Evolutionary conservation across 129 eudicot species (phyloP).

Genomic region (Helichrysum umbraculigerum): DNA sequence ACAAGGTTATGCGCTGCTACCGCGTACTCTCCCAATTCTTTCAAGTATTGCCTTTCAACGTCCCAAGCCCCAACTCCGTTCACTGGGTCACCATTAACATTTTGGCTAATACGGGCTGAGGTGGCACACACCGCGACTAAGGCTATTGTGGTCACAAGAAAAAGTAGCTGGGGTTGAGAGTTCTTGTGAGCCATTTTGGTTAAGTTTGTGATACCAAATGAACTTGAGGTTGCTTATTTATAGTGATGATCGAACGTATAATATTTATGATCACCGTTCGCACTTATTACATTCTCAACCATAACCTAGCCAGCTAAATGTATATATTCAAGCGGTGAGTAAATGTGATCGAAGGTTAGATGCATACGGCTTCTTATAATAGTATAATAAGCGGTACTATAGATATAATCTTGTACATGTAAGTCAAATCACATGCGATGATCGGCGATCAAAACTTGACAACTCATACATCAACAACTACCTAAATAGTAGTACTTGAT

Average conservation of each 20-base stretch:
- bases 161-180: not conserved
- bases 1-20: slow-evolving; percentile 30
- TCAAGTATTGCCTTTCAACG: slow-evolving; percentile 2
- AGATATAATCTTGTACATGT: not conserved
- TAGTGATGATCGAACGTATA: not conserved
- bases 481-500: not conserved
- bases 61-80: slow-evolving; percentile 11
- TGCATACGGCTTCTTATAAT: not conserved
- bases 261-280: not conserved
- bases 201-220: not conserved
- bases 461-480: not conserved
- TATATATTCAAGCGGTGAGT: not conserved
- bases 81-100: not conserved
- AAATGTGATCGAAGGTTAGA: not conserved
- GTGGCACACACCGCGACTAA: not conserved
- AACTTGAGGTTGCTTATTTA: not conserved
- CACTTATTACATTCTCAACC: not conserved
- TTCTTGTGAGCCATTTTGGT: not conserved
- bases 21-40: slow-evolving; percentile 32
- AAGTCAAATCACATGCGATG: not conserved
- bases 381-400: not conserved
- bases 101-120: too few relatives aligned
- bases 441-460: not conserved
- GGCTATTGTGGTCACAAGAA: not conserved
- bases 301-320: not conserved